phyloP scores from a whole-genome alignment of 495 filamentous ascomycete genomes.

The Xylaria cubensis region DNA sequence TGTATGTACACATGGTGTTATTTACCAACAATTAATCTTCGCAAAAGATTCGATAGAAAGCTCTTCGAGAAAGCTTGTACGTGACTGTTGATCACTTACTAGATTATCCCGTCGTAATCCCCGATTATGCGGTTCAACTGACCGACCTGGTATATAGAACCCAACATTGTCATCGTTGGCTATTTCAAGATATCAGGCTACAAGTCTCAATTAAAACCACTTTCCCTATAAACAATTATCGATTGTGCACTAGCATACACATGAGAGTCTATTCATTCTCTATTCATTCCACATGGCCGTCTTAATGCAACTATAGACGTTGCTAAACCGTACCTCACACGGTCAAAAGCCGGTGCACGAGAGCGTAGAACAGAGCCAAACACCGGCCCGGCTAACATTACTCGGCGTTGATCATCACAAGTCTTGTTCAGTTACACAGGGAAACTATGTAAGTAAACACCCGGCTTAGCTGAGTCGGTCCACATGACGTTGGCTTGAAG shows the following conservation, averaged over 20 bases:
- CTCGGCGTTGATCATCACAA: background rate
- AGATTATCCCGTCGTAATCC: background rate
- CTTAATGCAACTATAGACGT: background rate
- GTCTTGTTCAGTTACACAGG: slow-evolving; percentile 1
- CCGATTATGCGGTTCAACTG: background rate
- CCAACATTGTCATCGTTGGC: background rate
- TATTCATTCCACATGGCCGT: background rate
- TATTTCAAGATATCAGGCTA: background rate
- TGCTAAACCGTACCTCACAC: background rate
- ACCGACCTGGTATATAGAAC: background rate
- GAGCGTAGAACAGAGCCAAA: background rate
- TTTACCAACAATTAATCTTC: background rate
- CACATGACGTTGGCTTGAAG: background rate
- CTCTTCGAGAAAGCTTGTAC: background rate
- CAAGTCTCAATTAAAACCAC: background rate
- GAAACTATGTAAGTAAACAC: slow-evolving; percentile 3
- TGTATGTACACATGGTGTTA: slow-evolving; percentile 1
- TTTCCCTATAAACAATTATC: background rate
- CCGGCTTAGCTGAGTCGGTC: background rate
- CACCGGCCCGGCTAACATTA: background rate
- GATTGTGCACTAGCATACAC: background rate
- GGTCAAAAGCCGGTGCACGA: background rate
- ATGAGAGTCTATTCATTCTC: background rate
- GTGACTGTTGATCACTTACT: background rate
- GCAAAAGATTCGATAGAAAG: background rate